These are phyloP conservation scores for Phytophthora europaea DNA, from an alignment of 352 stramenopile genomes.

Conservation along the genomic window DNA sequence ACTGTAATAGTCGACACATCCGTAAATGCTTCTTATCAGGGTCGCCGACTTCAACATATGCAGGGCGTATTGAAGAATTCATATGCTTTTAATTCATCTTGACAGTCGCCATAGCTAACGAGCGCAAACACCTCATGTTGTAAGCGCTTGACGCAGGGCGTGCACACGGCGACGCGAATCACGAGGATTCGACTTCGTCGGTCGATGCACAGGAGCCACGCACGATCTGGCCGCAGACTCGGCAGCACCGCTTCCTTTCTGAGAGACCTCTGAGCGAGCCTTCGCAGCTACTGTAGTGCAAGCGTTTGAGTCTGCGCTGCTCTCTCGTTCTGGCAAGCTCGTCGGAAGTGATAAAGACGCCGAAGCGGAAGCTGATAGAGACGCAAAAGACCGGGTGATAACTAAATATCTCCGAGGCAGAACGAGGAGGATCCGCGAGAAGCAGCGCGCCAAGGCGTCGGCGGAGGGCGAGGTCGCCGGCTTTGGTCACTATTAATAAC, in stretches of 20 bases:
- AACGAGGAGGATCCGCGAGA: not conserved
- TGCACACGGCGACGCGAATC: constrained; percentile 10
- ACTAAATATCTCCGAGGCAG: not conserved
- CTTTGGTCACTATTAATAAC: constrained; percentile 22
- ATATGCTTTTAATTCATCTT: not conserved
- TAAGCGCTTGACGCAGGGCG: constrained; percentile 7
- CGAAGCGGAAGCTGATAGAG: not conserved
- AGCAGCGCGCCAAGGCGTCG: constrained; percentile 22
- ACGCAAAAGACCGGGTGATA: constrained; percentile 19
- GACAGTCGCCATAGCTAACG: not conserved
- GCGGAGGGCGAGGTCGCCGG: constrained; percentile 26
- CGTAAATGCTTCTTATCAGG: not conserved
- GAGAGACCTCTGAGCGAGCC: constrained; percentile 19
- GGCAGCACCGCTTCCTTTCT: constrained; percentile 21
- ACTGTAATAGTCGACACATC: not conserved
- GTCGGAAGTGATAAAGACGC: not conserved
- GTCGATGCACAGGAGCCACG: constrained; percentile 10
- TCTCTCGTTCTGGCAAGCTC: not conserved
- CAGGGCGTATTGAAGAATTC: not conserved
- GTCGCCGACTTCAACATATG: not conserved
- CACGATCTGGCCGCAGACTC: constrained; percentile 7
- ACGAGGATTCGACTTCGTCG: constrained; percentile 15
- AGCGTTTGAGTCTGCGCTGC: not conserved
- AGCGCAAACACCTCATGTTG: constrained; percentile 12
- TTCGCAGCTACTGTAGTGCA: constrained; percentile 20